These are phyloP conservation scores for Emmonsiellopsis sp. DNA, from an alignment of 2,329 filamentous ascomycete species.

Conservation along the genomic window DNA sequence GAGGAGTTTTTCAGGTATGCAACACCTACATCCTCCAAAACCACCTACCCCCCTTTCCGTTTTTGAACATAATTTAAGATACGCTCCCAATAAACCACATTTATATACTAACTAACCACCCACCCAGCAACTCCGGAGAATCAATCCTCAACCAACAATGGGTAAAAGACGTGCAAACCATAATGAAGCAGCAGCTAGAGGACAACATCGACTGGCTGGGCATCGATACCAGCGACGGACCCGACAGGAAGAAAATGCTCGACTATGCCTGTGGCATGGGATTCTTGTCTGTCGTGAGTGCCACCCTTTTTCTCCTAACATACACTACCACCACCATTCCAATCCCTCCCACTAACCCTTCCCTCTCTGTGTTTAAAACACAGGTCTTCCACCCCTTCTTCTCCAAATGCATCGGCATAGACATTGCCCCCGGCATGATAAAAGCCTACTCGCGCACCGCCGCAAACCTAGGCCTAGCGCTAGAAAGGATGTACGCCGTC, in stretches of 20 bases:
- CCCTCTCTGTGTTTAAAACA: background rate
- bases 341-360: background rate
- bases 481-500: conserved; percentile 9
- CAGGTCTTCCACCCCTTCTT: conserved; percentile 10
- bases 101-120: background rate
- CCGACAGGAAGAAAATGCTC: conserved; percentile 9
- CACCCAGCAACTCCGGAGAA: conserved; percentile 1
- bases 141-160: conserved; percentile 9
- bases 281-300: conserved; percentile 9
- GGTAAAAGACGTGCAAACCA: conserved; percentile 5
- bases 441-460: conserved; percentile 10
- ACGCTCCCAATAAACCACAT: conserved; percentile 1
- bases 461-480: background rate
- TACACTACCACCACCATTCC: background rate
- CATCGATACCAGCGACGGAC: background rate
- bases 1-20: conserved; percentile 11
- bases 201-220: conserved; percentile 12
- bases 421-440: conserved; percentile 12
- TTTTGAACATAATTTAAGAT: too few relatives aligned
- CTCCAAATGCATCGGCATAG: conserved; percentile 12
- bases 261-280: conserved; percentile 15
- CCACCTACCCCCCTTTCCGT: too few relatives aligned
- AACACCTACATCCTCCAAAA: background rate
- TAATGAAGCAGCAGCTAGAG: conserved; percentile 7
- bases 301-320: background rate